These are phyloP conservation scores for Plasmodium inui DNA, from an alignment of 169 alveolate genomes.

Conservation along the genomic window DNA sequence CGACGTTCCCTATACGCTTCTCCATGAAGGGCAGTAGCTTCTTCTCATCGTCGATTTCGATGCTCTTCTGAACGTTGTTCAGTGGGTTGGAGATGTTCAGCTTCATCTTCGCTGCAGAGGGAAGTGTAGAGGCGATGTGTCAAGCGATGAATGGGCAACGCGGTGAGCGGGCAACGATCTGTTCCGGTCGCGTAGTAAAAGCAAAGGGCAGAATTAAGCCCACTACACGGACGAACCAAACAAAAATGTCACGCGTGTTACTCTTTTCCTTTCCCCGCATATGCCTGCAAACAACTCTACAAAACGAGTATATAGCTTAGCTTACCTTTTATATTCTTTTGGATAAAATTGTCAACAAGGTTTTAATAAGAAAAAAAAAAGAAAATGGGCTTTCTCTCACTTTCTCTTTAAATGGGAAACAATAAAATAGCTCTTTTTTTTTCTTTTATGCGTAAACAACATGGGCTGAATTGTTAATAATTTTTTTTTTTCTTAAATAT, in stretches of 20 bases:
- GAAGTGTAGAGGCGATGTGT: neutral
- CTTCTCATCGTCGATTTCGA: slow-evolving; percentile 99
- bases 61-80: slow-evolving; percentile 96
- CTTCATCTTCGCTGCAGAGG: slow-evolving; percentile 89
- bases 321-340: neutral
- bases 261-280: neutral
- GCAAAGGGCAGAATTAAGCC: neutral
- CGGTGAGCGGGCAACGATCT: neutral
- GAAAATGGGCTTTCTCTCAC: neutral
- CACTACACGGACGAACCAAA: neutral
- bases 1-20: slow-evolving; percentile 98
- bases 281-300: neutral
- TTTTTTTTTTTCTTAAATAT: neutral
- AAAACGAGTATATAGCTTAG: neutral
- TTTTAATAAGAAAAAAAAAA: neutral
- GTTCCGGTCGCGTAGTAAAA: neutral
- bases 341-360: neutral
- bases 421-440: neutral
- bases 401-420: neutral
- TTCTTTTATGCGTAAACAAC: neutral
- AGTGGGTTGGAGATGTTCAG: slow-evolving; percentile 96
- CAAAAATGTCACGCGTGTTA: neutral
- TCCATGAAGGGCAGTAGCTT: slow-evolving; percentile 97
- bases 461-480: neutral
- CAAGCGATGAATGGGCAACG: neutral